phyloP scores from a whole-genome alignment of 2,329 filamentous ascomycete genomes.

The Fusarium kyushuense region DNA sequence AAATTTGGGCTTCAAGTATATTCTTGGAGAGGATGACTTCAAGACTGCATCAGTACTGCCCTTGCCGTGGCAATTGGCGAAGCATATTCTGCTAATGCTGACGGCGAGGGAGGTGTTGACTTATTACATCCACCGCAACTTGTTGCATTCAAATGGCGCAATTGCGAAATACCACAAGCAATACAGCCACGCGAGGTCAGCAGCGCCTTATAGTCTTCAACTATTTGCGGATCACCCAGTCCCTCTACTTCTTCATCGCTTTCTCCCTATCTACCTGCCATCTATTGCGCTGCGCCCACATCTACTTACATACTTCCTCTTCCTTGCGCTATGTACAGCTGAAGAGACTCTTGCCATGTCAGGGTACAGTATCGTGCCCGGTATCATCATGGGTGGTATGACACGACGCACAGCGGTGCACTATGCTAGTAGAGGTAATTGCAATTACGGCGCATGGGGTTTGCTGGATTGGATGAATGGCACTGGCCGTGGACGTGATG shows the following conservation, averaged over 20 bases:
- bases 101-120: slow-evolving; percentile 68
- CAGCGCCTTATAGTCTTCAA: slow-evolving; percentile 71
- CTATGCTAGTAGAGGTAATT: slow-evolving; percentile 66
- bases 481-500: slow-evolving; percentile 64
- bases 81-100: slow-evolving; percentile 61
- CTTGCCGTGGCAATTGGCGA: slow-evolving; percentile 65
- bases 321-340: slow-evolving; percentile 71
- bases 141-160: slow-evolving; percentile 68
- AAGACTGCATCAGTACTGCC: slow-evolving; percentile 62
- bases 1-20: slow-evolving; percentile 53
- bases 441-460: slow-evolving; percentile 73
- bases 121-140: slow-evolving; percentile 79
- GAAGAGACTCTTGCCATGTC: slow-evolving; percentile 76
- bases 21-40: slow-evolving; percentile 59
- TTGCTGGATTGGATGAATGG: slow-evolving; percentile 72
- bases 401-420: slow-evolving; percentile 60
- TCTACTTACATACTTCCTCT: slow-evolving; percentile 77
- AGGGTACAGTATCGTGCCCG: slow-evolving; percentile 72
- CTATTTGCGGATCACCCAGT: slow-evolving; percentile 77
- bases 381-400: slow-evolving; percentile 66
- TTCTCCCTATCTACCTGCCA: slow-evolving; percentile 75
- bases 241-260: slow-evolving; percentile 71
- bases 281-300: slow-evolving; percentile 75
- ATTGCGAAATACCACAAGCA: slow-evolving; percentile 58
- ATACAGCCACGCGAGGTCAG: slow-evolving; percentile 65